These are phyloP conservation scores for Entonaema liquescens DNA, from an alignment of 495 filamentous ascomycete genomes.

Conservation along the genomic window DNA sequence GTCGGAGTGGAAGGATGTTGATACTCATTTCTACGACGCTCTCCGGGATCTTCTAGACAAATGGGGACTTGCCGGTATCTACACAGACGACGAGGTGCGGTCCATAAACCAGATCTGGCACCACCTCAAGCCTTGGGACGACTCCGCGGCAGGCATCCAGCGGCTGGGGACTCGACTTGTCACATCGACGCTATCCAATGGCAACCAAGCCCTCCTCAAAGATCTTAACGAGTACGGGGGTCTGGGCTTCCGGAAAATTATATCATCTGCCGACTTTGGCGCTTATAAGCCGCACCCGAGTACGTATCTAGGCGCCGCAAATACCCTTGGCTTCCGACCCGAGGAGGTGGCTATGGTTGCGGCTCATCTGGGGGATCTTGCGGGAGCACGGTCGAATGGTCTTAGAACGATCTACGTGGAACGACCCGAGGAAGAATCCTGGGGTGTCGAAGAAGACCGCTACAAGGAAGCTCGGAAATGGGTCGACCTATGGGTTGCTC, in stretches of 20 bases:
- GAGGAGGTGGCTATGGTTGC: conserved; percentile 80
- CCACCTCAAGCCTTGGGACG: conserved; percentile 72
- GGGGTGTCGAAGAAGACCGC: conserved; percentile 59
- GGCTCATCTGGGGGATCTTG: conserved; percentile 74
- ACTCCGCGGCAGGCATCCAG: conserved; percentile 65
- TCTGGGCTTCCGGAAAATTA: conserved; percentile 68
- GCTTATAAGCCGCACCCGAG: conserved; percentile 78
- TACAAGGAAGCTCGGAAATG: conserved; percentile 64
- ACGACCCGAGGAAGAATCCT: conserved; percentile 70
- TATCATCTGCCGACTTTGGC: conserved; percentile 74
- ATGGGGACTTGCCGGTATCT: conserved; percentile 65
- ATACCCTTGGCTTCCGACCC: conserved; percentile 63
- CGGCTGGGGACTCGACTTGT: conserved; percentile 63
- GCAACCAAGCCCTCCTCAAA: conserved; percentile 70
- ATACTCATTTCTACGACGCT: conserved; percentile 72
- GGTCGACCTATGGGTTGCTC: conserved; percentile 69
- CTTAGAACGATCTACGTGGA: conserved; percentile 81
- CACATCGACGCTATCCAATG: conserved; percentile 77
- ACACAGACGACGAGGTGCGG: conserved; percentile 64
- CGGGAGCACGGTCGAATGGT: conserved; percentile 69
- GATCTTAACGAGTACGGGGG: conserved; percentile 66
- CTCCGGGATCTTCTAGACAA: conserved; percentile 64
- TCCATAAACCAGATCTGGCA: conserved; percentile 74
- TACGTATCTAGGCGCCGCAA: conserved; percentile 73
- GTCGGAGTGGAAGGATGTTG: conserved; percentile 62